Evolutionary conservation across 495 filamentous ascomycete genomes (phyloP).

Genomic region (Rostrohypoxylon terebratum): DNA sequence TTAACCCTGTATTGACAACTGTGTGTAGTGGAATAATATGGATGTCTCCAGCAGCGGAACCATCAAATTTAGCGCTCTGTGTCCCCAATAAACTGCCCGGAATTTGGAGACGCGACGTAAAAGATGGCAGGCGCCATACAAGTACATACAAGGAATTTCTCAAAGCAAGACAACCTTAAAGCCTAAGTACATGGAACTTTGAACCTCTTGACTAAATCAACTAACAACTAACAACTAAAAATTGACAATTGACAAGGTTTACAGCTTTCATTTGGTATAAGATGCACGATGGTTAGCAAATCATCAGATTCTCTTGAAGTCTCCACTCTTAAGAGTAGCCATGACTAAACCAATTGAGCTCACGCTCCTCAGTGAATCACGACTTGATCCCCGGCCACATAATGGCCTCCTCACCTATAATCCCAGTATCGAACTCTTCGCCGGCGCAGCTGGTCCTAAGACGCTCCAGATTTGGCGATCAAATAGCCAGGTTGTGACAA

Average conservation of each 20-base stretch:
- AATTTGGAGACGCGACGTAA: not conserved
- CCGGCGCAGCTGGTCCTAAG: constrained; percentile 77
- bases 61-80: constrained; percentile 34
- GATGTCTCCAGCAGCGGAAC: not conserved
- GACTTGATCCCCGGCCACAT: constrained; percentile 52
- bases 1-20: not conserved
- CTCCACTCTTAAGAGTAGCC: constrained; percentile 22
- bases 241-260: too few relatives aligned
- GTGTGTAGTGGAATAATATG: constrained; percentile 6
- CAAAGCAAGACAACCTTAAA: not conserved
- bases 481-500: constrained; percentile 59
- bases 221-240: too few relatives aligned
- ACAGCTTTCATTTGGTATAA: not conserved
- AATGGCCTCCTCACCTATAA: constrained; percentile 73
- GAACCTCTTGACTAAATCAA: not conserved
- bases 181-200: not conserved
- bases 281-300: constrained; percentile 34
- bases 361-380: constrained; percentile 57
- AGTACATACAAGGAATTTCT: constrained; percentile 5
- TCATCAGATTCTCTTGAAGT: constrained; percentile 9
- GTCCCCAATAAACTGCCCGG: constrained; percentile 7
- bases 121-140: constrained; percentile 20
- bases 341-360: constrained; percentile 53
- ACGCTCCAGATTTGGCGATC: constrained; percentile 71
- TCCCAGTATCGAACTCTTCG: constrained; percentile 84